Conservation (phyloP, 2,329 filamentous ascomycete species). For the Monosporascus cannonballus region DNA sequence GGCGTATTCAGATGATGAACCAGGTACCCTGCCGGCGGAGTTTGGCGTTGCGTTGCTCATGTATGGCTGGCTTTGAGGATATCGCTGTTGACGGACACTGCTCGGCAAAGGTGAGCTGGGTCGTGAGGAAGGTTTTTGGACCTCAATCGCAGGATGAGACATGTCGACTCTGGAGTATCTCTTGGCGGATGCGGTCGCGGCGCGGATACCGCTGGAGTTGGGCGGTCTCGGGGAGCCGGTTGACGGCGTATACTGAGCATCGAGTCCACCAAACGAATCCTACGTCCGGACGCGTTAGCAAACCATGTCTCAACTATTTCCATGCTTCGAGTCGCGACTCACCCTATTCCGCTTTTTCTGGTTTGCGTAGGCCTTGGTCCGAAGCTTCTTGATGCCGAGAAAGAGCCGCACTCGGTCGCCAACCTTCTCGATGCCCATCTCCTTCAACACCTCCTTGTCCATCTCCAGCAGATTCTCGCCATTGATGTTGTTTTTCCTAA, state of each 20-base stretch:
- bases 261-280: conserved; percentile 80
- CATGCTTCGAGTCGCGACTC: conserved; percentile 25
- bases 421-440: conserved; percentile 98
- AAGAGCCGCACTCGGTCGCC: conserved; percentile 92
- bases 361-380: conserved; percentile 69
- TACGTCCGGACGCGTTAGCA: conserved; percentile 30
- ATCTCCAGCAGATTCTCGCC: conserved; percentile 95
- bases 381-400: conserved; percentile 75
- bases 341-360: conserved; percentile 83
- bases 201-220: conserved; percentile 42
- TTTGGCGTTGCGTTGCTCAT: conserved; percentile 44
- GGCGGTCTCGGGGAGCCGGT: conserved; percentile 59
- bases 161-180: conserved; percentile 51
- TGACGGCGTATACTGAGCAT: conserved; percentile 56
- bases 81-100: conserved; percentile 45
- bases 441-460: conserved; percentile 92
- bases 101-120: conserved; percentile 63
- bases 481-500: conserved; percentile 91
- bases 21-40: conserved; percentile 47
- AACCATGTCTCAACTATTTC: background rate
- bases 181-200: conserved; percentile 46
- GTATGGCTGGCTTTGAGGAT: conserved; percentile 44
- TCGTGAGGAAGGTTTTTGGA: conserved; percentile 54
- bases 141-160: conserved; percentile 34
- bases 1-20: conserved; percentile 56